These are phyloP conservation scores for Calonectria hongkongensis DNA, from an alignment of 2,329 filamentous ascomycete genomes.

Conservation along the genomic window DNA sequence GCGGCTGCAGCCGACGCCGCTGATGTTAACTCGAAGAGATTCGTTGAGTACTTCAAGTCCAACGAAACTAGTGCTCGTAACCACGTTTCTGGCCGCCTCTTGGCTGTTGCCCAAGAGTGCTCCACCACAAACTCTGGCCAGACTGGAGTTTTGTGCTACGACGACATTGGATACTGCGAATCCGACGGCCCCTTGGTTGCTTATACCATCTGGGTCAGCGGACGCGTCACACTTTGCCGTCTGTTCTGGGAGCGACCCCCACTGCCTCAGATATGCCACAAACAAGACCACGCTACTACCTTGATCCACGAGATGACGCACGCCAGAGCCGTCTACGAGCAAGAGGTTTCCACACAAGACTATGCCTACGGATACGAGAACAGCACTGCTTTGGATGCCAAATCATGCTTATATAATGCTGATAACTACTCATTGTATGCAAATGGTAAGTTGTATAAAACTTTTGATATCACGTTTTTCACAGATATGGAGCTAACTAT, in stretches of 20 bases:
- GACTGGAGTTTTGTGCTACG: constrained; percentile 35
- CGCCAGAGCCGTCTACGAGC: constrained; percentile 42
- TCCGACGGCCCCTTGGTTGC: constrained; percentile 42
- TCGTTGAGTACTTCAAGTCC: constrained; percentile 50
- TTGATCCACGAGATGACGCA: constrained; percentile 50
- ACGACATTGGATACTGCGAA: constrained; percentile 41
- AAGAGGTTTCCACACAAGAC: constrained; percentile 42
- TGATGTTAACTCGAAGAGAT: constrained; percentile 37
- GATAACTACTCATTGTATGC: constrained; percentile 46
- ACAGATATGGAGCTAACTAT: background rate
- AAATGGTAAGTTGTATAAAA: constrained; percentile 36
- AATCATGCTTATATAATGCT: constrained; percentile 45
- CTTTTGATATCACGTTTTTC: background rate
- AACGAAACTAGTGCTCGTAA: constrained; percentile 44
- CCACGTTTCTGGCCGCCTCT: constrained; percentile 43
- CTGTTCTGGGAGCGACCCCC: constrained; percentile 42
- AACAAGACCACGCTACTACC: constrained; percentile 48
- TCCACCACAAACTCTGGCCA: constrained; percentile 34
- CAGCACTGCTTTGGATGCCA: constrained; percentile 41
- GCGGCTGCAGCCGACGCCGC: constrained; percentile 45
- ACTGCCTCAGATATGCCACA: constrained; percentile 42
- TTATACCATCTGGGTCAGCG: constrained; percentile 49
- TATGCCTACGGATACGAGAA: constrained; percentile 50
- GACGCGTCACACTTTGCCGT: constrained; percentile 45
- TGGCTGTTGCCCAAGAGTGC: constrained; percentile 47